A percentile compares a stretch with the other conserved stretches of the same genome.
phyloP scores from a whole-genome alignment of 306 rosid species.

The Quercus suber region DNA sequence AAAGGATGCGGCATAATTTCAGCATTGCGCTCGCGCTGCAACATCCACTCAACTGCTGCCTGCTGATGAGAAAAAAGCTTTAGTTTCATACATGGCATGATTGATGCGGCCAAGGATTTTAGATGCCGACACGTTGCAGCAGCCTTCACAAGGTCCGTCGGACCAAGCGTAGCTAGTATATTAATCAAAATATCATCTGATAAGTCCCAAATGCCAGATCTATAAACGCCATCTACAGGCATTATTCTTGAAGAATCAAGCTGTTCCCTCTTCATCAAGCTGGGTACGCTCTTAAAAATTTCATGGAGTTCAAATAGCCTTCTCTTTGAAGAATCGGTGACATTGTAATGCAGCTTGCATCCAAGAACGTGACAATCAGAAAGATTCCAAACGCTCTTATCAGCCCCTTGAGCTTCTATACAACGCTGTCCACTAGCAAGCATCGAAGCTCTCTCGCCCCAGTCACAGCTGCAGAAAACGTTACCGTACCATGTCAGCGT shows the following conservation, averaged over 20 bases:
- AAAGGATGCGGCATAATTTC: slow-evolving; percentile 71
- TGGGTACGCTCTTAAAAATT: slow-evolving; percentile 71
- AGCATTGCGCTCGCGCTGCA: slow-evolving; percentile 80
- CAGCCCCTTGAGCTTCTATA: slow-evolving; percentile 27
- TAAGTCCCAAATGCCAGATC: slow-evolving; percentile 72
- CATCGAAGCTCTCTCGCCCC: slow-evolving; percentile 64
- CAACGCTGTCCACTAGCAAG: slow-evolving; percentile 42
- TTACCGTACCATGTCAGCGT: slow-evolving; percentile 20
- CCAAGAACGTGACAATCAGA: slow-evolving; percentile 88
- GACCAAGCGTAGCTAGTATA: slow-evolving; percentile 54
- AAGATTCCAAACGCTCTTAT: slow-evolving; percentile 60
- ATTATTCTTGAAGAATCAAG: slow-evolving; percentile 43
- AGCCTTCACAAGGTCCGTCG: slow-evolving; percentile 64
- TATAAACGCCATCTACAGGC: slow-evolving; percentile 34
- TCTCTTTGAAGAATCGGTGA: slow-evolving; percentile 48
- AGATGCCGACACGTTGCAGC: slow-evolving; percentile 78
- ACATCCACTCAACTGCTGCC: slow-evolving; percentile 94
- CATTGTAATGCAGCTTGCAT: slow-evolving; percentile 63
- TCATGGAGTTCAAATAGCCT: slow-evolving; percentile 84
- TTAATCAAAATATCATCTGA: slow-evolving; percentile 69
- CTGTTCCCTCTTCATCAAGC: slow-evolving; percentile 40
- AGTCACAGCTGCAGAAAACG: slow-evolving; percentile 64
- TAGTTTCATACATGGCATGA: slow-evolving; percentile 88
- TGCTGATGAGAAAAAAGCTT: slow-evolving; percentile 91
- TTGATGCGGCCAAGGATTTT: slow-evolving; percentile 60